Evolutionary conservation across 768 basidiomycete genomes (phyloP).

Genomic region (Lentinula edodes): DNA sequence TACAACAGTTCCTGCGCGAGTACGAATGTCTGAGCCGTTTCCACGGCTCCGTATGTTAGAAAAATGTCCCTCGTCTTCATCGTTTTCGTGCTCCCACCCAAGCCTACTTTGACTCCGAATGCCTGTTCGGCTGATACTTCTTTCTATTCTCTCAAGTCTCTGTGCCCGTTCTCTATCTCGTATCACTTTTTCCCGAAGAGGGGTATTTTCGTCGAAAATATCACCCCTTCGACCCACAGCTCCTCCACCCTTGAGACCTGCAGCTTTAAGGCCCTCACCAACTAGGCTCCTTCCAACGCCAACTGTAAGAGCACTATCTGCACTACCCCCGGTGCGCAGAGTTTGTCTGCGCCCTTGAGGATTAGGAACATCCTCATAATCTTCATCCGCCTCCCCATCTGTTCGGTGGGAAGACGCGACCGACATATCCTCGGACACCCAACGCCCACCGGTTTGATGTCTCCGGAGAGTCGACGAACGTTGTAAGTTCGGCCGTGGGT

Average conservation of each 20-base stretch:
- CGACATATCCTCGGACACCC: constrained; percentile 44
- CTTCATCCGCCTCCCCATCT: constrained; percentile 20
- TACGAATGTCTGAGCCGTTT: constrained; percentile 10
- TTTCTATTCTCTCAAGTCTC: constrained; percentile 27
- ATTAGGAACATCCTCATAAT: constrained; percentile 5
- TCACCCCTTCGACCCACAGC: constrained; percentile 13
- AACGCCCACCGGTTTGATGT: constrained; percentile 39
- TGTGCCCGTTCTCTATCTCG: constrained; percentile 20
- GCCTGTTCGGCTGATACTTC: constrained; percentile 15
- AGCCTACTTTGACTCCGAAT: constrained; percentile 12
- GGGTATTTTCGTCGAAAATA: constrained; percentile 14
- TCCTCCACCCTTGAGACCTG: constrained; percentile 2
- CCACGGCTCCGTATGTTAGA: constrained; percentile 17
- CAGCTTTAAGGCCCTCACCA: constrained; percentile 39
- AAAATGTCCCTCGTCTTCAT: constrained; percentile 19
- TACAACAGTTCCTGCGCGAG: constrained; percentile 13
- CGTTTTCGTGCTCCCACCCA: constrained; percentile 16
- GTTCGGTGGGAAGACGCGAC: constrained; percentile 12
- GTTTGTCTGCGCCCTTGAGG: constrained; percentile 46
- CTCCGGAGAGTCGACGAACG: constrained; percentile 19
- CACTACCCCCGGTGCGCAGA: constrained; percentile 54
- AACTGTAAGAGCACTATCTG: constrained; percentile 52
- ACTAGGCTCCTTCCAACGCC: constrained; percentile 50
- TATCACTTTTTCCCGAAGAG: constrained; percentile 1
- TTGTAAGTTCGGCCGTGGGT: not conserved